Evolutionary conservation across 225 moss, liverwort and hornwort genomes (phyloP), one percentile per base, ranked within the genome.

Genomic region (Thuidium tamariscinum): DNA sequence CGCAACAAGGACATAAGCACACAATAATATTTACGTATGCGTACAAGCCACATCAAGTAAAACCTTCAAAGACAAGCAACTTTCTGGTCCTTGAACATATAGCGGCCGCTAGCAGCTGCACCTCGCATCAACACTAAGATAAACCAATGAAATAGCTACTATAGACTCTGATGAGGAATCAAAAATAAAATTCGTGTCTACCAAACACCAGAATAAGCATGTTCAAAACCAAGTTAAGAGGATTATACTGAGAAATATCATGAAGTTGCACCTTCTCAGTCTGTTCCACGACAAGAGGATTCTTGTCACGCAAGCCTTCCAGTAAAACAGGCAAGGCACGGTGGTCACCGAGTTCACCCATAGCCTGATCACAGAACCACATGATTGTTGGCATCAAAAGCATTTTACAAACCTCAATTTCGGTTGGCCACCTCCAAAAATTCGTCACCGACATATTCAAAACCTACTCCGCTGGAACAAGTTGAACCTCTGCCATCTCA

Each of bases 281-380:
- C 82, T 92, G 92, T 79, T 92, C 91, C 81, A 94, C 89, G 13
- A 94, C 88, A 52, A 89, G 89, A 72, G 91, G 80, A 75, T 94
- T 92, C 80, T 88, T 89, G 83, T 94, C 92, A 54, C 91, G 89
- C 87, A 94, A 85, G 77, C 93, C 93, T 82, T 91, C 89, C 17
- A 94, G 80, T 70, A 94, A 88, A 55, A 89, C 89, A 34, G 91
- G 89, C 71, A 92, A 79, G 49, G 92, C 89, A 87, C 91, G 93
- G 62, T 89, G 89, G 55, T 94, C 93, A 80, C 93, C 93, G 60
- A 91, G 83, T 85, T 92, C 92, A 56, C 93, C 92, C 92, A 94
- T 89, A 71, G 93, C 89, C 92, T 94, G 87, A 89, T 82, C 81
- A 86, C 56, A 76, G 54, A 69, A 55, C 57, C 54, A 77, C 51